Evolutionary conservation across 2,329 filamentous ascomycete species (phyloP), one percentile per base, ranked within the genome.

Genomic region (Berkeleyomyces rouxiae): DNA sequence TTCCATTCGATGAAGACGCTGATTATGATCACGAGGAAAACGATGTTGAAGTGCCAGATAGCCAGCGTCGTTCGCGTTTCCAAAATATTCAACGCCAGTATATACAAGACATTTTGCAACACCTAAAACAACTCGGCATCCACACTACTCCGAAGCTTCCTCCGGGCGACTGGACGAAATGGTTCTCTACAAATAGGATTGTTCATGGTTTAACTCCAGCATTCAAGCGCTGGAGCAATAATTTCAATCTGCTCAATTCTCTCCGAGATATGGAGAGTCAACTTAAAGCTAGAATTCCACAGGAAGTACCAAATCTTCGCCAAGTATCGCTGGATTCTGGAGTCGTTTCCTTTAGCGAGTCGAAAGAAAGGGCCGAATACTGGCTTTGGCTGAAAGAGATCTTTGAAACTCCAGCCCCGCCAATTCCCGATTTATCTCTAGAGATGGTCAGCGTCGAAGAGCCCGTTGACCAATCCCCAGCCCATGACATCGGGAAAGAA

Each of bases 251-350:
- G 3, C 3, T 3, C 6, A 16, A 39, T 1, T 39, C 10, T 5
- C 4, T 55, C 16, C 0, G n/a, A 7, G 4, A 37, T 37, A 6
- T 37, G 7, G 11, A 55, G n/a, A 2, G 2, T 9, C 23, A 4
- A 3, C 51, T 55, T 3, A 39, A 55, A 36, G 13, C 1, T 1
- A 4, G 7, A 2, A 16, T 55, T 4, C 51, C 51, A 39, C 6
- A 0, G 3, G 2, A 1, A 3, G 13, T 7, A 7, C 4, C 3
- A 4, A 2, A 10, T 4, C 7, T 55, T 4, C 51, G 3, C 2
- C 13, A 3, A 13, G 16, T 37, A 5, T 31, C 33, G 7, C 4
- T 55, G 2, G 7, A 55, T 37, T 1, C 9, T 13, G 51, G 36
- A 5, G 31, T 55, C 11, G n/a, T n/a, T 7, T 46, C 16, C 43